A percentile compares a stretch with the other conserved stretches of the same genome.
Evolutionary conservation across 2,329 filamentous ascomycete genomes (phyloP).

Genomic region (Chrysoporthe puriensis): DNA sequence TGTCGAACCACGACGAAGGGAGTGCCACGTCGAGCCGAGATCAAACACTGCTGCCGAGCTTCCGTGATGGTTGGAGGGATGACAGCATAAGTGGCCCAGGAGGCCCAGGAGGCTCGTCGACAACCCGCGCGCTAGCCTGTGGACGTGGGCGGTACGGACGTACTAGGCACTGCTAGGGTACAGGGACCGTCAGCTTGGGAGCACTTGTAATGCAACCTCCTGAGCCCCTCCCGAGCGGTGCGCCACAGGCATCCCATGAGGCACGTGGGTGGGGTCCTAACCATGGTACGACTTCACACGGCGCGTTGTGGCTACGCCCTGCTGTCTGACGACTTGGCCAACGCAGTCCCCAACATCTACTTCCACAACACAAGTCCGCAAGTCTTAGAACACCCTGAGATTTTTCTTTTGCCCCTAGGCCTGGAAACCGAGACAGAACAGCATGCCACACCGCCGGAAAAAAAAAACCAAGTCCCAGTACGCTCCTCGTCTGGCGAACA

Average conservation of each 20-base stretch:
- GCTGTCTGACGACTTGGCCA: neutral
- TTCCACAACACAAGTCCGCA: neutral
- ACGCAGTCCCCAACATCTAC: neutral
- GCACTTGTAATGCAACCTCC: neutral
- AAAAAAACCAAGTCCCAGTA: neutral
- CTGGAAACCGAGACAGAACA: neutral
- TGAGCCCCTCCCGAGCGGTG: neutral
- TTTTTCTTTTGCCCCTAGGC: neutral
- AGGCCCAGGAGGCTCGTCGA: neutral
- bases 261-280: neutral
- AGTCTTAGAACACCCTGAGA: neutral
- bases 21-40: slow-evolving; percentile 13
- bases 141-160: neutral
- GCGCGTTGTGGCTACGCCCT: neutral
- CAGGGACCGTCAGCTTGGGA: neutral
- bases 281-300: neutral
- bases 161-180: no score
- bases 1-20: neutral
- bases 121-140: neutral
- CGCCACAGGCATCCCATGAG: neutral
- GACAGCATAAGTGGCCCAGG: neutral
- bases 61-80: slow-evolving; percentile 2
- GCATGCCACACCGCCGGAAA: neutral
- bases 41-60: neutral
- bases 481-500: neutral